phyloP scores from a whole-genome alignment of 2,329 filamentous ascomycete species.

The Talaromyces sp. region DNA sequence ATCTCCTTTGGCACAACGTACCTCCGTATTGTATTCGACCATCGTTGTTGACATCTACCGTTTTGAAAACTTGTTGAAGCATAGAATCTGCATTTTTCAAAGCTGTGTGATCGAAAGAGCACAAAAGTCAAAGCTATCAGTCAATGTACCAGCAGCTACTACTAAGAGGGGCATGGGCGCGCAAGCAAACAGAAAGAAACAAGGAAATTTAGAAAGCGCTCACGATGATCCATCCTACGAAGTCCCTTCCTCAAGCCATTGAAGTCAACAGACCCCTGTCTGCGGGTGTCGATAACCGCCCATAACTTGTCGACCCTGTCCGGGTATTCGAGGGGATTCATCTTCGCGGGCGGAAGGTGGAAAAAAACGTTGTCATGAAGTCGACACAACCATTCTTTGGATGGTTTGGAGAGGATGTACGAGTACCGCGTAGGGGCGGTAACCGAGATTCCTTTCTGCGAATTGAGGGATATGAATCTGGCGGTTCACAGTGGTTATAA shows the following conservation, averaged over 20 bases:
- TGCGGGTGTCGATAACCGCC: slow-evolving; percentile 70
- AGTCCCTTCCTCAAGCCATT: slow-evolving; percentile 79
- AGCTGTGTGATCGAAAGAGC: slow-evolving; percentile 40
- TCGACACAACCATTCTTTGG: slow-evolving; percentile 12
- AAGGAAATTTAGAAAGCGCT: slow-evolving; percentile 30
- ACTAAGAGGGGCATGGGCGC: neutral
- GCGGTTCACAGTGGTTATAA: neutral
- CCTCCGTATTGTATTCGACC: slow-evolving; percentile 87
- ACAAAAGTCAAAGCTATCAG: neutral
- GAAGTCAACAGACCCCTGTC: slow-evolving; percentile 75
- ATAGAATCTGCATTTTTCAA: slow-evolving; percentile 89
- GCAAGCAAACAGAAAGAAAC: neutral
- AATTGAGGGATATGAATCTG: neutral
- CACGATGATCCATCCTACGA: slow-evolving; percentile 86
- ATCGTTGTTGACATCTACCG: slow-evolving; percentile 81
- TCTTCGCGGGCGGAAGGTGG: slow-evolving; percentile 29
- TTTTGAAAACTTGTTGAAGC: slow-evolving; percentile 70
- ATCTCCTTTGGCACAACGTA: slow-evolving; percentile 40
- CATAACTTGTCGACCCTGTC: slow-evolving; percentile 80
- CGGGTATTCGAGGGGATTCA: slow-evolving; percentile 66
- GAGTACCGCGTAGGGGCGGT: neutral
- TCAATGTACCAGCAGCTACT: neutral
- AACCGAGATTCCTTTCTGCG: neutral
- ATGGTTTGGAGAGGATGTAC: neutral
- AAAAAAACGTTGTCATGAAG: slow-evolving; percentile 11